Percentiles rank a stretch among this genome's conserved stretches.
These are phyloP conservation scores for Coniochaeta hoffmannii DNA, from an alignment of 2,329 filamentous ascomycete genomes.

Conservation along the genomic window DNA sequence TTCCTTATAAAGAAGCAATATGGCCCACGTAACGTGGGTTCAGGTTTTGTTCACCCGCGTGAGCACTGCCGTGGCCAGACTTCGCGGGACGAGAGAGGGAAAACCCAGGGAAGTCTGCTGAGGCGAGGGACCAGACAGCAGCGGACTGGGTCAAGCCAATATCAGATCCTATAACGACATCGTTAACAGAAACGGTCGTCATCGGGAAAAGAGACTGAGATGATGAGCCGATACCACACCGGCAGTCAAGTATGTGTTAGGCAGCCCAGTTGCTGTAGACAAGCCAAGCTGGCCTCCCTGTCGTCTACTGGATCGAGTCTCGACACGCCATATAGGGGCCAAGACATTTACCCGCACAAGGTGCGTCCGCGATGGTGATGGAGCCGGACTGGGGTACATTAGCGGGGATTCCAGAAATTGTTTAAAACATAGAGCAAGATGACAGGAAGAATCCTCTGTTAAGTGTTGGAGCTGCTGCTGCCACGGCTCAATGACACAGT, in stretches of 20 bases:
- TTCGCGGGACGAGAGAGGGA: background rate
- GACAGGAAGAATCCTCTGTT: background rate
- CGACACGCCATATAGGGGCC: background rate
- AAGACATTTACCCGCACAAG: constrained; percentile 11
- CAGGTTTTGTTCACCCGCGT: background rate
- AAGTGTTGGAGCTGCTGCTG: background rate
- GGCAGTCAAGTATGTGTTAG: background rate
- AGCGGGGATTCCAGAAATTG: constrained; percentile 5
- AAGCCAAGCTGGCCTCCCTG: background rate
- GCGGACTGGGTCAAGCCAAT: background rate
- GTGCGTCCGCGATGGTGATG: background rate
- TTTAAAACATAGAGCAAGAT: background rate
- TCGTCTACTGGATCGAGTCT: constrained; percentile 6
- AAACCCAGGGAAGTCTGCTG: background rate
- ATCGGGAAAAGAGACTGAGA: background rate
- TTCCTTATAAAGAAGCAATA: background rate
- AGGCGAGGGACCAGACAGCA: background rate
- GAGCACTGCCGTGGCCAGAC: background rate
- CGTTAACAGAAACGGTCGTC: background rate
- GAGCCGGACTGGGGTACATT: constrained; percentile 8
- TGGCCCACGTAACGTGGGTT: background rate
- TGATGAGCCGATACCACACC: constrained; percentile 3
- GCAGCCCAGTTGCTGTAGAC: background rate
- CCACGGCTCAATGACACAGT: background rate
- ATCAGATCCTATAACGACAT: background rate